Conservation (phyloP, 306 rosid species). For the Quercus glauca region DNA sequence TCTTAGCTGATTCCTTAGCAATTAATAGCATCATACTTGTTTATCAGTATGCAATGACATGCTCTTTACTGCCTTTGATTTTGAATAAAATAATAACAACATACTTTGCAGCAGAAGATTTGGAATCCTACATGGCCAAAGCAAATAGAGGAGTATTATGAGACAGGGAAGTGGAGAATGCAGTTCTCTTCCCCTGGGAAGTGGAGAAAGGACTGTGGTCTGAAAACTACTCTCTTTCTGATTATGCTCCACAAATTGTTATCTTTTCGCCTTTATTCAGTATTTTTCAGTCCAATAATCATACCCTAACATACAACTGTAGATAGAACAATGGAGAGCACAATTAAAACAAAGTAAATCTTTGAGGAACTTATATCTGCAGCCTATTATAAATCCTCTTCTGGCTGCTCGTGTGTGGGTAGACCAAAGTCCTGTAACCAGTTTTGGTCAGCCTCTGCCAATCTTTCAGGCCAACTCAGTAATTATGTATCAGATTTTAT, state of each 20-base stretch:
- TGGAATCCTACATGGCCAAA: conserved; percentile 60
- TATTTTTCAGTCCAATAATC: conserved; percentile 31
- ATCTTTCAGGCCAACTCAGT: conserved; percentile 25
- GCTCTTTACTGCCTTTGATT: neutral
- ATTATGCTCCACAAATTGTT: conserved; percentile 70
- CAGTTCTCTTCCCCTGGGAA: conserved; percentile 66
- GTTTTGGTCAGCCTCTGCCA: conserved; percentile 37
- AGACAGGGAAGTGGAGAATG: conserved; percentile 68
- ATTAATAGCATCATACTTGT: neutral
- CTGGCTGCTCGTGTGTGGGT: conserved; percentile 4
- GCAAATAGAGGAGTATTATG: conserved; percentile 32
- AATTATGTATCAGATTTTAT: conserved; percentile 17
- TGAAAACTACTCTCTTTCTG: conserved; percentile 75
- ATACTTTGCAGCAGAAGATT: conserved; percentile 54
- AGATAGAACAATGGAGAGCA: neutral
- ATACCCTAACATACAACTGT: neutral
- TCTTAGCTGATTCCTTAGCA: neutral
- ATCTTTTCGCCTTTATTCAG: conserved; percentile 52
- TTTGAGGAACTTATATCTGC: conserved; percentile 5
- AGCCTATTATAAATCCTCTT: conserved; percentile 8
- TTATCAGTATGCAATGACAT: neutral
- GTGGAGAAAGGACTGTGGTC: conserved; percentile 86
- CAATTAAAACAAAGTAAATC: neutral
- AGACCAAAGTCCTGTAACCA: conserved; percentile 19
- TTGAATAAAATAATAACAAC: neutral